Conservation (phyloP, 2,329 filamentous ascomycete genomes). For the Davidsoniella virescens region DNA sequence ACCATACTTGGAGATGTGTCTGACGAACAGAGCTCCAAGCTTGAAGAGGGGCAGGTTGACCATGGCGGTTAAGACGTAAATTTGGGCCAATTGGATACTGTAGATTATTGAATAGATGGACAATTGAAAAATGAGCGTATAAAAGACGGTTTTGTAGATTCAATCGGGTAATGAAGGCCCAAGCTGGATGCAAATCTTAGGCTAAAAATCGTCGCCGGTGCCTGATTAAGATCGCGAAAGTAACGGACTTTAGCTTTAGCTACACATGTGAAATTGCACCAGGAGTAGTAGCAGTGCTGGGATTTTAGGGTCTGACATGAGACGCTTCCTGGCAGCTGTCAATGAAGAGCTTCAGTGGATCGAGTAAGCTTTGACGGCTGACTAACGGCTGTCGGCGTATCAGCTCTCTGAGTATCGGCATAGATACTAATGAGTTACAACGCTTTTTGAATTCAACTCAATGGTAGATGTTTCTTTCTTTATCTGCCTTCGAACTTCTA, state of each 20-base stretch:
- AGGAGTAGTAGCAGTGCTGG: too few relatives aligned
- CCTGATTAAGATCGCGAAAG: neutral
- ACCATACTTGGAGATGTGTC: conserved; percentile 53
- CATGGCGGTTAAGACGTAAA: conserved; percentile 26
- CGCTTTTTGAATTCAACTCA: too few relatives aligned
- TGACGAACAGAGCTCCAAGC: conserved; percentile 45
- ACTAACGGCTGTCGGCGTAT: too few relatives aligned
- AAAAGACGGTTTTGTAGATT: neutral
- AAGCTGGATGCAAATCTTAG: neutral
- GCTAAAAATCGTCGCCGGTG: conserved; percentile 1
- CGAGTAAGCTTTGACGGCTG: too few relatives aligned
- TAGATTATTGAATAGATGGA: neutral
- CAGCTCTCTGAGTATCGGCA: too few relatives aligned
- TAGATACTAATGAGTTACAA: too few relatives aligned
- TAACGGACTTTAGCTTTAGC: neutral
- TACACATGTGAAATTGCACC: neutral
- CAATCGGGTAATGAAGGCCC: neutral
- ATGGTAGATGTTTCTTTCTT: too few relatives aligned
- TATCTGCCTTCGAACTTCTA: too few relatives aligned
- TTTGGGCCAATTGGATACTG: neutral
- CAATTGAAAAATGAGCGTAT: neutral
- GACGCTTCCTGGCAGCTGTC: too few relatives aligned
- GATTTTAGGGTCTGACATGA: too few relatives aligned
- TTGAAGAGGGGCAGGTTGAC: conserved; percentile 52
- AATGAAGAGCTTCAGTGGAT: too few relatives aligned